Evolutionary conservation across 129 eudicot species (phyloP).

Genomic region (carrot (Daucus carota)): DH1_v3.0 NC_030389.2:34383501-34384000

Average conservation of each 20-base stretch:
- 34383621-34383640: no score
- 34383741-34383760: no score
- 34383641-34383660: no score
- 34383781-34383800: not conserved
- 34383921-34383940: constrained; percentile 84
- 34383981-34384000: constrained; percentile 82
- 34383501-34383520: constrained; percentile 47
- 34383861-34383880: constrained; percentile 95
- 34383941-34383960: constrained; percentile 77
- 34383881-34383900: constrained; percentile 77
- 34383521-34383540: constrained; percentile 59
- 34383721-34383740: no score
- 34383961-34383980: constrained; percentile 72
- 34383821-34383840: not conserved
- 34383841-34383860: constrained; percentile 11
- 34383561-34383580: not conserved
- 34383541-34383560: constrained; percentile 40
- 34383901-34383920: constrained; percentile 75
- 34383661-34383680: no score
- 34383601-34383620: no score
- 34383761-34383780: not conserved
- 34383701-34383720: no score
- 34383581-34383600: constrained; percentile 6
- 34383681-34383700: no score
- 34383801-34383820: not conserved